Evolutionary conservation across 192 early-diverging fungal species (phyloP).

Genomic region (Pecoramyces ruminantium): DNA sequence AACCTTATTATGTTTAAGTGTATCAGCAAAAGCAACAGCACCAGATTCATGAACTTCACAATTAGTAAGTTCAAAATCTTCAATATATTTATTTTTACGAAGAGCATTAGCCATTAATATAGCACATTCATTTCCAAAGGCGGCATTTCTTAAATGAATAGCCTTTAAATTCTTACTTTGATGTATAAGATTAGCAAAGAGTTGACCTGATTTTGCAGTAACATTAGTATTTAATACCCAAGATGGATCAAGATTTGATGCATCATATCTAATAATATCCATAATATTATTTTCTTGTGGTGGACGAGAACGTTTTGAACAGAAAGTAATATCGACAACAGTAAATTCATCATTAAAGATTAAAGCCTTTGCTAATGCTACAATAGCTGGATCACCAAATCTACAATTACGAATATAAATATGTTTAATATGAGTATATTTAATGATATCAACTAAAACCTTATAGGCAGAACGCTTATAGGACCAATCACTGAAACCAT

Average conservation of each 20-base stretch:
- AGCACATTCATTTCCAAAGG: background rate
- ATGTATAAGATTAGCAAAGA: background rate
- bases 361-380: background rate
- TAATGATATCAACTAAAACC: background rate
- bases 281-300: background rate
- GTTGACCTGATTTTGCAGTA: background rate
- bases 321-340: background rate
- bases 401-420: background rate
- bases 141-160: background rate
- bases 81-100: background rate
- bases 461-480: background rate
- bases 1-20: background rate
- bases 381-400: background rate
- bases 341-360: background rate
- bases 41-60: background rate
- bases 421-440: background rate
- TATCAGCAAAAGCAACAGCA: background rate
- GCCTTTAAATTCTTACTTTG: background rate
- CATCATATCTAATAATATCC: background rate
- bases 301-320: background rate
- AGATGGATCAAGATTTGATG: background rate
- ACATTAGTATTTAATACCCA: background rate
- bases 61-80: background rate
- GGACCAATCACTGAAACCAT: background rate
- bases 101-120: background rate